Evolutionary conservation across 2,329 filamentous ascomycete species (phyloP), one percentile per base, ranked within the genome.

Genomic region (Clarireedia monteithiana): DNA sequence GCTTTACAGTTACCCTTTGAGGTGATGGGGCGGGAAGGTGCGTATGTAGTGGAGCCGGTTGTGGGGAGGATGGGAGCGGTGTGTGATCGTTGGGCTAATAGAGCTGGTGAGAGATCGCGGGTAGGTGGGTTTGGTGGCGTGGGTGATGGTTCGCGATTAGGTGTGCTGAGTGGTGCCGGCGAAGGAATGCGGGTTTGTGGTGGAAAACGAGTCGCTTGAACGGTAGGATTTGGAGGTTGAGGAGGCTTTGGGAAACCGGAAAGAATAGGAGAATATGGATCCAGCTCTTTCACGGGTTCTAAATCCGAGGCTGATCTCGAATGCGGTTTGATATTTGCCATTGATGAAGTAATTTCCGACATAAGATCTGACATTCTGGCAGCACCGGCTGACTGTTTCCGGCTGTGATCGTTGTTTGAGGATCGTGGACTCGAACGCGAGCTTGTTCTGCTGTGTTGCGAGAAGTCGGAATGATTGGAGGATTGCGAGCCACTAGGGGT

Each of bases 1-100:
- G 89, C 88, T 66, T 90, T 89, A 74, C 94, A 99, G 60, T 82
- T 83, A 2, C 89, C 89, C 58, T 70, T 70, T 20, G 65, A 60
- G 14, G 64, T 60, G 6, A 59, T 54, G 1, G 62, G 58, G 4
- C 63, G 63, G 34, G 57, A 60, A 17, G 57, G 56, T 34, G 48
- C 48, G n/a, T 48, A 48, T 17, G 48, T 39, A 12, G 50, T 56
- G 42, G 23, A 24, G 10, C 23, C 23, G 24, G 39, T 5, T 24
- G 14, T 17, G n/a, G 58, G 48, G 45, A 14, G 53, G 12, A 26
- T 57, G 42, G 58, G 48, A 44, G 58, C 51, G 12, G 53, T 54
- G 9, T 50, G 53, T 34, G 59, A 42, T 38, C 56, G 60, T 56
- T 53, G 50, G 39, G 10, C 42, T 36, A 49, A 10, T 45, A 34